Conservation (phyloP, 805 yeast species). For the Pachysolen tannophilus region DNA sequence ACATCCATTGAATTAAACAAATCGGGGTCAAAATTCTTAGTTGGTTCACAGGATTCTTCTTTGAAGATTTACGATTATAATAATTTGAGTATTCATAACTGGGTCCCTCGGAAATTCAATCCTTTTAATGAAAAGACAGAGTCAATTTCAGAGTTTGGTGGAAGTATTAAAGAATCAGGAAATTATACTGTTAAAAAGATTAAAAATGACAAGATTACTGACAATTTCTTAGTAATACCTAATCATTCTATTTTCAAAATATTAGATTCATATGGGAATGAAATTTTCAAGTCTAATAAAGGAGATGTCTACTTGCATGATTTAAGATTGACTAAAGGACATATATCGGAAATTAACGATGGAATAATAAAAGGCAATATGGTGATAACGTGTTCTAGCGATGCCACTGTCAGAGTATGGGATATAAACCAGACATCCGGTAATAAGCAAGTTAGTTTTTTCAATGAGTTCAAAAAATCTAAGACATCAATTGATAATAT, state of each 20-base stretch:
- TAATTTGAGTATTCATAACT: constrained; percentile 19
- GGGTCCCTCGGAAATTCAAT: constrained; percentile 9
- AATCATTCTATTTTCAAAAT: constrained; percentile 13
- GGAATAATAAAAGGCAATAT: constrained; percentile 8
- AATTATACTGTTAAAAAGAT: constrained; percentile 5
- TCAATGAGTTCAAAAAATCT: constrained; percentile 9
- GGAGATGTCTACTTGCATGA: constrained; percentile 21
- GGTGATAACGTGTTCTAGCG: constrained; percentile 15
- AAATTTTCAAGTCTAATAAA: constrained; percentile 9
- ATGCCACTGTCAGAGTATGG: constrained; percentile 22
- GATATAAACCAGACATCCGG: constrained; percentile 14
- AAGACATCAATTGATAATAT: constrained; percentile 2
- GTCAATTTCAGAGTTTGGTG: constrained; percentile 10
- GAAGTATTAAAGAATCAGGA: constrained; percentile 5
- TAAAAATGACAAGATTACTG: neutral
- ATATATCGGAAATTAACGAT: constrained; percentile 16
- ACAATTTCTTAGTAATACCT: constrained; percentile 9
- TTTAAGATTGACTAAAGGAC: constrained; percentile 19
- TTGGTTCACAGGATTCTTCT: constrained; percentile 19
- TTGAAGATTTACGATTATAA: constrained; percentile 25
- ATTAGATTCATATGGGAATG: constrained; percentile 10
- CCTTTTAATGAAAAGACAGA: constrained; percentile 9
- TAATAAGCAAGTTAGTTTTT: constrained; percentile 10
- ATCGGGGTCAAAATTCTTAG: constrained; percentile 18
- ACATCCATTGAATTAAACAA: constrained; percentile 16